phyloP scores from a whole-genome alignment of 75 land plant genomes.

The Chamaecyparis obtusa region DNA sequence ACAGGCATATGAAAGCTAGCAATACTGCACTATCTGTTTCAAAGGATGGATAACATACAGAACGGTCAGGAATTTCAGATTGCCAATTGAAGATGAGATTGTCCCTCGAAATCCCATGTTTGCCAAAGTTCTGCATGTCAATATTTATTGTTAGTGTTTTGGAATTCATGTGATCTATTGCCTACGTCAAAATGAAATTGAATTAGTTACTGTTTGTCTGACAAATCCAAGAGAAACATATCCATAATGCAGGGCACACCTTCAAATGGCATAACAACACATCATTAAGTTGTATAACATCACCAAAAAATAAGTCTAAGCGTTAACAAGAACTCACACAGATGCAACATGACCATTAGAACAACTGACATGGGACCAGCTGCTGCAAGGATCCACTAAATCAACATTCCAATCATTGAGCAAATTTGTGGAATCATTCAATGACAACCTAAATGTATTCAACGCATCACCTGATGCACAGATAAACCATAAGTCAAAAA shows the following conservation, averaged over 20 bases:
- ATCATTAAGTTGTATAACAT: not conserved
- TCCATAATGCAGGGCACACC: not conserved
- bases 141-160: not conserved
- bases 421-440: slow-evolving; percentile 30
- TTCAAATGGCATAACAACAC: not conserved
- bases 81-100: slow-evolving; percentile 36
- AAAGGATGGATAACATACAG: slow-evolving; percentile 31
- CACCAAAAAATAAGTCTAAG: not conserved
- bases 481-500: no score
- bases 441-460: slow-evolving; percentile 13
- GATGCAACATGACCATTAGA: slow-evolving; percentile 42
- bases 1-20: not conserved
- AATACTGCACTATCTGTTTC: no score
- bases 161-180: not conserved
- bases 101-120: slow-evolving; percentile 47
- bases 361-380: slow-evolving; percentile 66
- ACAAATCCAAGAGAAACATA: not conserved
- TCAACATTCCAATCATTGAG: slow-evolving; percentile 39
- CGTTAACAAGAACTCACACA: slow-evolving; percentile 36
- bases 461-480: slow-evolving; percentile 34
- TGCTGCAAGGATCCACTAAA: slow-evolving; percentile 67
- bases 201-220: not conserved
- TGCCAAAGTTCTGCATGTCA: slow-evolving; percentile 38
- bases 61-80: slow-evolving; percentile 37
- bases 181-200: not conserved